Evolutionary conservation across 164 flowering plant genomes (phyloP).

Genomic region (Santalum album): DNA sequence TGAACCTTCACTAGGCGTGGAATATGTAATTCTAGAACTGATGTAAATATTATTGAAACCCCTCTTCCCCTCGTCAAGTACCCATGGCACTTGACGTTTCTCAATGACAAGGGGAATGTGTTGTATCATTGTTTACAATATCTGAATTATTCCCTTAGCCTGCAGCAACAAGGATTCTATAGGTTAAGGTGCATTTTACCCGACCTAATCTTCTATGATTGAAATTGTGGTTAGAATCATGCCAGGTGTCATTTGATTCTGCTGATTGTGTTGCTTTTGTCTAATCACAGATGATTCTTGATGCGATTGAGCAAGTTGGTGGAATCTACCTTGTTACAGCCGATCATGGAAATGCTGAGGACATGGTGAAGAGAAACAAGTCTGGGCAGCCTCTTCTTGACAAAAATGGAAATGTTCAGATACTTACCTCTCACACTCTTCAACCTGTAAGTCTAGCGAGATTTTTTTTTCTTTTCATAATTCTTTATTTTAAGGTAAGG

Average conservation of each 20-base stretch:
- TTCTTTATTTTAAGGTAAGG: not conserved
- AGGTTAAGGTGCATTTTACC: too few relatives aligned
- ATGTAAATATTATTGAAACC: too few relatives aligned
- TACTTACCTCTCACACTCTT: conserved; percentile 93
- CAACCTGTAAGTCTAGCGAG: conserved; percentile 65
- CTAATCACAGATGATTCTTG: conserved; percentile 71
- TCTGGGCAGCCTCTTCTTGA: conserved; percentile 69
- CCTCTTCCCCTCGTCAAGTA: too few relatives aligned
- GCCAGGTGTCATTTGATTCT: not conserved
- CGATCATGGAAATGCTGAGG: conserved; percentile 98
- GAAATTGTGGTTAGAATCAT: too few relatives aligned
- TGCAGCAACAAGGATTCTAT: too few relatives aligned
- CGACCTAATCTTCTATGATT: too few relatives aligned
- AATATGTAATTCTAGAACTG: too few relatives aligned
- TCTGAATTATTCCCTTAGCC: too few relatives aligned
- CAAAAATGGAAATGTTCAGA: conserved; percentile 74
- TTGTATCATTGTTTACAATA: too few relatives aligned
- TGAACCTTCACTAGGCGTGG: too few relatives aligned
- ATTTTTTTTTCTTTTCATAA: not conserved
- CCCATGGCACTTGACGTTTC: too few relatives aligned
- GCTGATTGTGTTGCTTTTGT: not conserved
- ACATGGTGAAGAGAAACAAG: conserved; percentile 95
- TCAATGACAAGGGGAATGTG: too few relatives aligned
- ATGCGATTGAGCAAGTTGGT: conserved; percentile 88
- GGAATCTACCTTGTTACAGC: conserved; percentile 93